Base-by-base conservation (phyloP, 192 early-diverging fungal species). In the Linnemannia exigua region DNA sequence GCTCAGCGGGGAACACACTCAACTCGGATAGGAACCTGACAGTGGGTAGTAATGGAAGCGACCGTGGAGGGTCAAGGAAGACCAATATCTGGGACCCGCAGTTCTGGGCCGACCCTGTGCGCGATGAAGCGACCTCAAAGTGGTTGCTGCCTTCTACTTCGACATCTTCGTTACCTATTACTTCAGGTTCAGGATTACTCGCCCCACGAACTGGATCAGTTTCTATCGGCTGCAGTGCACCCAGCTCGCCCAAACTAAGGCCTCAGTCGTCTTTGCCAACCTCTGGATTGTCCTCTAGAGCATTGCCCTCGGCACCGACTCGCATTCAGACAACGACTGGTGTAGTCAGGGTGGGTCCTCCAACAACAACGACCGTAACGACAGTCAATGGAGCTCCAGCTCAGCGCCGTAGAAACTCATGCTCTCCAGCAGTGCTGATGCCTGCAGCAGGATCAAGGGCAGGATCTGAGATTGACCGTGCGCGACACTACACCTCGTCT, bases 1-100 rank as follows among this genome's bases (percentile, higher is more conserved):
- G n/a, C n/a, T 76, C 77, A 1, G 19, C 75, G 15, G 63, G 61
- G 9, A 67, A 80, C 38, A 86, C 83, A 4, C 7, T 79, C 1
- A 70, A 67, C 50, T 86, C 83, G 28, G 54, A 71, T 5, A 76
- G 74, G 28, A 50, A 85, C 22, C n/a, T 70, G 41, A 85, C 82
- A 0, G 19, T 33, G 19, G 72, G 73, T 5, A 86, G 77, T 31
- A 50, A 67, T 28, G 50, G 73, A 0, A 78, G 67, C 37, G 14
- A 52, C 22, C 38, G 70, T 7, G 48, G 67, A 17, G 15, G 31
- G 0, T 68, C 25, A 4, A 54, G 52, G 17, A 79, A 61, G 37
- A 37, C 74, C 47, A 76, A 76, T 12, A 86, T 86, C 17, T 86
- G 83, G 83, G 83, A 86, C 35, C 61, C 83, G 16, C 83, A 79